Evolutionary conservation across 768 basidiomycete species (phyloP), one percentile per base, ranked within the genome.

Genomic region (Calocera cornea): DNA sequence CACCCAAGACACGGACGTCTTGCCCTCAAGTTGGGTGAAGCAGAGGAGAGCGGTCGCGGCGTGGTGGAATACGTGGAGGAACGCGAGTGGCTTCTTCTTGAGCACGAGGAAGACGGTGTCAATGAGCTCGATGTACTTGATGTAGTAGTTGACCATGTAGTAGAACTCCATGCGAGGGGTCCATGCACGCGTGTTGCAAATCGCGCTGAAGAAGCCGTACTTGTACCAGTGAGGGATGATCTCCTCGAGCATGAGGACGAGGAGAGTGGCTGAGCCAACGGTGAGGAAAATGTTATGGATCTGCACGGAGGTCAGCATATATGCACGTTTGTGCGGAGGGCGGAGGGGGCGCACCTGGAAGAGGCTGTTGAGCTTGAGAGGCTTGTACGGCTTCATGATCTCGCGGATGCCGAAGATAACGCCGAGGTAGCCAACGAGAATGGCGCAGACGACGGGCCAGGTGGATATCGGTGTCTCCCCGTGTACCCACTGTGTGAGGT

Each of bases 111-210:
- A 99, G 71, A 97, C 84, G 16, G 97, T 99, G 81, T 98, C 97
- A 70, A 95, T 77, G 68, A 98, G 85, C 79, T 99, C 97, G 70
- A 97, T 80, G 77, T 97, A 98, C 77, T 97, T 97, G 85, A 97
- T 92, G 79, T 88, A 94, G 80, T 98, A 99, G 81, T 99, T 99
- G 82, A 97, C 82, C 83, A 98, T 93, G 81, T 99, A 98, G 81
- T 91, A 97, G 74, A 94, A 88, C 79, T 97, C 90, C 76, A 97
- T 74, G 73, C 95, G 95, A 71, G 87, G 81, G 44, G 95, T 95
- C 92, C 92, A 99, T 66, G 93, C 86, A 1, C 78, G 73, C 31
- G 82, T 80, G 68, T 83, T 76, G 77, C 97, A 99, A 71, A 98
- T 86, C 38, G 87, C 86, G 74, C 84, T 80, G 79, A 87, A 92